Percentiles rank a stretch among this genome's conserved stretches.
These are phyloP conservation scores for Carex arenaria DNA, from an alignment of 202 grass and related monocot species.

Conservation along the genomic window DNA sequence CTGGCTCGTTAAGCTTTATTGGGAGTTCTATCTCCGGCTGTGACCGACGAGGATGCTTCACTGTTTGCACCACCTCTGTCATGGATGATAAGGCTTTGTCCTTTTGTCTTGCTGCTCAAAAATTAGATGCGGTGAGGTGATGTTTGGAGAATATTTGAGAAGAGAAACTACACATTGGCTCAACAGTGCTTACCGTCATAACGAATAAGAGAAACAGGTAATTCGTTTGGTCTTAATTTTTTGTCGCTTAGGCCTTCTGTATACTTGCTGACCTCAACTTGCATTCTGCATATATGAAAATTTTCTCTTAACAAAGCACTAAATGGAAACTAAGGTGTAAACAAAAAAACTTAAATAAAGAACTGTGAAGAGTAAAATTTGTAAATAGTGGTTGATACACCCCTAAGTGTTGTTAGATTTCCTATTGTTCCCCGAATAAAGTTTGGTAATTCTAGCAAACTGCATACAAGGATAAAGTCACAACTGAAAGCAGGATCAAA, in stretches of 20 bases:
- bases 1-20: slow-evolving; percentile 26
- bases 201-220: slow-evolving; percentile 90
- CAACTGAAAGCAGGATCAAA: background rate
- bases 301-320: background rate
- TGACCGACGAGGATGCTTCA: slow-evolving; percentile 57
- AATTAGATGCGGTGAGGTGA: background rate
- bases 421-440: background rate
- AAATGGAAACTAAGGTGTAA: background rate
- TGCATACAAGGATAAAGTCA: background rate
- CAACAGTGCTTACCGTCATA: slow-evolving; percentile 62
- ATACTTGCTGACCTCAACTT: slow-evolving; percentile 99
- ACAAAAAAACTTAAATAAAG: background rate
- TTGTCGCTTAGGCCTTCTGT: slow-evolving; percentile 93
- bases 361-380: background rate
- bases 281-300: slow-evolving; percentile 58
- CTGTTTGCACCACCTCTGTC: slow-evolving; percentile 80
- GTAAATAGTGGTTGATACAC: background rate
- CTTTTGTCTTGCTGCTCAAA: slow-evolving; percentile 66
- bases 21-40: slow-evolving; percentile 24
- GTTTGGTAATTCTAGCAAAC: background rate
- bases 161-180: background rate
- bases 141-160: background rate
- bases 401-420: background rate
- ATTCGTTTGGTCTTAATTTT: slow-evolving; percentile 75
- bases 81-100: slow-evolving; percentile 89